Conservation (phyloP, 495 filamentous ascomycete species). For the Penicillium tannophilum region DNA sequence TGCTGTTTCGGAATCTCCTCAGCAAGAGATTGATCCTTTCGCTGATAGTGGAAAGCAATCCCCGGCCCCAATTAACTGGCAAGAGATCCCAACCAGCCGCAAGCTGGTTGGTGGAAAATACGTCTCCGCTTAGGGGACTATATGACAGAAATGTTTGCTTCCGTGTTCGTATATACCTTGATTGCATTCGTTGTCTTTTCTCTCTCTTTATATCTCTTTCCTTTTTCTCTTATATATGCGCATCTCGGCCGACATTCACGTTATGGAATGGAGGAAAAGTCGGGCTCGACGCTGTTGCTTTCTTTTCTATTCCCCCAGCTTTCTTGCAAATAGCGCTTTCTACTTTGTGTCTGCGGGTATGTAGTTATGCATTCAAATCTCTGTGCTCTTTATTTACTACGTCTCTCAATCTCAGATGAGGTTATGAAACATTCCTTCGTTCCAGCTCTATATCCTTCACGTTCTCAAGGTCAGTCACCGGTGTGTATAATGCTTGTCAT, state of each 20-base stretch:
- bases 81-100: constrained; percentile 67
- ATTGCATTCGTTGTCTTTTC: constrained; percentile 7
- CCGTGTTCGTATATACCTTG: constrained; percentile 21
- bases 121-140: constrained; percentile 27
- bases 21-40: constrained; percentile 62
- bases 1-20: constrained; percentile 27
- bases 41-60: constrained; percentile 53
- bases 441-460: neutral
- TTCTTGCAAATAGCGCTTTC: constrained; percentile 30
- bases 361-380: constrained; percentile 22
- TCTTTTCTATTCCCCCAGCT: constrained; percentile 17
- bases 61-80: constrained; percentile 60
- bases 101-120: constrained; percentile 83
- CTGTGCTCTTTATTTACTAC: neutral
- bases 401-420: neutral
- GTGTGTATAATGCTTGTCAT: too few relatives aligned
- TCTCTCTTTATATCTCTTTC: neutral
- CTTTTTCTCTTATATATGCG: constrained; percentile 3
- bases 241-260: neutral
- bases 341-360: constrained; percentile 20
- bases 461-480: too few relatives aligned
- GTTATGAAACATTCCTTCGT: neutral
- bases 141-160: neutral
- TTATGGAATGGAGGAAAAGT: constrained; percentile 6
- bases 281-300: constrained; percentile 12